Percentiles rank a stretch among this genome's conserved stretches.
Evolutionary conservation across 225 moss, liverwort and hornwort genomes (phyloP).

Genomic region (Marchantia paleacea): DNA sequence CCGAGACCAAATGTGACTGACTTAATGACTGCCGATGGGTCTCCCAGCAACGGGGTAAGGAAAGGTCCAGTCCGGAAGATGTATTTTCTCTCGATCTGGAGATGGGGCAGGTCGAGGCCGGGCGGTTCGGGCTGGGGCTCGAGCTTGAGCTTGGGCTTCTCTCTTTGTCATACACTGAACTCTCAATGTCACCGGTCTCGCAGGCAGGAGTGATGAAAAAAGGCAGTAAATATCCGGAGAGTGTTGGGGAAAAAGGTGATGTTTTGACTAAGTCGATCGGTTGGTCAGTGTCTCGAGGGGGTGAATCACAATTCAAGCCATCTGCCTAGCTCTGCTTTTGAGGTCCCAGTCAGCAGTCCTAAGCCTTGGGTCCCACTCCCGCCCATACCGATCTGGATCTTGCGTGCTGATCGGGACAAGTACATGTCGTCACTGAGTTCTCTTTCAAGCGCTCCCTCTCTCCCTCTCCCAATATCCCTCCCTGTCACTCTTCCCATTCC

Average conservation of each 20-base stretch:
- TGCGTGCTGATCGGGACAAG: slow-evolving; percentile 3
- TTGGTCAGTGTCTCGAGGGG: neutral
- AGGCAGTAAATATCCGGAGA: neutral
- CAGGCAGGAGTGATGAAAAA: neutral
- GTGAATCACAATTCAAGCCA: neutral
- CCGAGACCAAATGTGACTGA: neutral
- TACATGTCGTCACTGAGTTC: neutral
- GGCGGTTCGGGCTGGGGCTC: too few relatives aligned
- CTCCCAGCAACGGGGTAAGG: too few relatives aligned
- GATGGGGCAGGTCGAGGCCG: too few relatives aligned
- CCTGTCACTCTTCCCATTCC: too few relatives aligned
- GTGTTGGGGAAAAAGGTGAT: neutral
- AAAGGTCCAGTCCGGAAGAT: too few relatives aligned
- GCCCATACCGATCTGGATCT: slow-evolving; percentile 11
- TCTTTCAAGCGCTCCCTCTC: too few relatives aligned
- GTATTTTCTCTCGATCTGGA: too few relatives aligned
- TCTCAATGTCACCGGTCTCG: neutral
- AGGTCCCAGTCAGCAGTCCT: slow-evolving; percentile 1
- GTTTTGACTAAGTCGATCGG: slow-evolving; percentile 7
- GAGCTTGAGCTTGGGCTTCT: too few relatives aligned
- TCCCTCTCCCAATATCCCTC: too few relatives aligned
- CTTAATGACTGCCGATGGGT: too few relatives aligned
- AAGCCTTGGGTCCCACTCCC: neutral
- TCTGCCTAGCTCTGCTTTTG: neutral
- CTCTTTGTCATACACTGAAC: too few relatives aligned